A percentile compares a stretch with the other conserved stretches of the same genome.
phyloP scores from a whole-genome alignment of 371 early-diverging fungal genomes.

The Mucor plumbeus region DNA sequence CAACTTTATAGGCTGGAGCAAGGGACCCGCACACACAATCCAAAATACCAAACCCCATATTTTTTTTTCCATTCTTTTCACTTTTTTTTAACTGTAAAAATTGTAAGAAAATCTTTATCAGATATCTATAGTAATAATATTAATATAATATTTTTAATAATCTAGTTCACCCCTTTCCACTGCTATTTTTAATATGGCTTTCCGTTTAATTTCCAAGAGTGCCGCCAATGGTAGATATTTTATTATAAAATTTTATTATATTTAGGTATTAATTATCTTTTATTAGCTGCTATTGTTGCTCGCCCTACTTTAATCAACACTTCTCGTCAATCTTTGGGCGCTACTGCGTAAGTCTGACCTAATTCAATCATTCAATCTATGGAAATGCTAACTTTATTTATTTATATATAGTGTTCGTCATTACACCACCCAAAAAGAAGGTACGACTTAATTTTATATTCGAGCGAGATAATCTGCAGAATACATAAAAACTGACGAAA shows the following conservation, averaged over 20 bases:
- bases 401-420: conserved; percentile 31
- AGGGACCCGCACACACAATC: conserved; percentile 3
- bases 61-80: background rate
- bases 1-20: conserved; percentile 2
- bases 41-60: conserved; percentile 7
- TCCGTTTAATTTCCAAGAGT: conserved; percentile 39
- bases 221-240: conserved; percentile 31
- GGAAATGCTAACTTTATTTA: background rate
- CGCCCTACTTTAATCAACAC: conserved; percentile 31
- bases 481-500: background rate
- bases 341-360: conserved; percentile 33
- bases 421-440: conserved; percentile 37
- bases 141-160: background rate
- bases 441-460: conserved; percentile 2
- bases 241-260: too few species aligned
- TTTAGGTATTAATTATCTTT: background rate
- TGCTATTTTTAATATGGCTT: conserved; percentile 29
- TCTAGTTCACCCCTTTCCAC: conserved; percentile 4
- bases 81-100: conserved; percentile 13
- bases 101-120: conserved; percentile 7
- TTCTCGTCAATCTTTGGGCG: conserved; percentile 34
- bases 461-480: background rate
- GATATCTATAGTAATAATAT: background rate
- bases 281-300: conserved; percentile 33
- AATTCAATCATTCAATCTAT: background rate